Evolutionary conservation across 805 yeast species (phyloP).

Genomic region (Schizosaccharomyces cryophilus): DNA sequence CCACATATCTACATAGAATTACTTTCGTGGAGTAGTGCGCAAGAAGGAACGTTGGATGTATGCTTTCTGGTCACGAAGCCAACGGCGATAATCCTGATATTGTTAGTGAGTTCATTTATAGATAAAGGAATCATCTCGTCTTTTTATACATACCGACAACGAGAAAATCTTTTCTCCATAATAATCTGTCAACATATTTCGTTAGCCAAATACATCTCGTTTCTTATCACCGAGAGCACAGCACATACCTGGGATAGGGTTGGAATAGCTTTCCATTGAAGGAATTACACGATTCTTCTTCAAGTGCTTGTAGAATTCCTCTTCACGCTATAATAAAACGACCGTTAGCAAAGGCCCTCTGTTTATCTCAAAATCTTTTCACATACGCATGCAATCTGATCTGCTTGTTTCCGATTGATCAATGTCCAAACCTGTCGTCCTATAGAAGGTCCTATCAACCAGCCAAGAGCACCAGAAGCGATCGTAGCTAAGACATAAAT

Average conservation of each 20-base stretch:
- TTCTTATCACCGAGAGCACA: background rate
- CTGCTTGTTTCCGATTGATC: conserved; percentile 3
- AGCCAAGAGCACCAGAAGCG: conserved; percentile 53
- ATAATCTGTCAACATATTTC: conserved; percentile 27
- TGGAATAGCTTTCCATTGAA: conserved; percentile 54
- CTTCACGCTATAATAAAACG: conserved; percentile 20
- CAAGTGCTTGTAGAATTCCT: conserved; percentile 53
- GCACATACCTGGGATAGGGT: conserved; percentile 51
- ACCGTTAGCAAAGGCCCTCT: too few relatives aligned
- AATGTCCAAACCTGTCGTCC: conserved; percentile 46
- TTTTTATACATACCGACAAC: background rate
- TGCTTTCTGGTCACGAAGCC: conserved; percentile 88
- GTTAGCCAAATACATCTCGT: too few relatives aligned
- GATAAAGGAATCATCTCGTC: too few relatives aligned
- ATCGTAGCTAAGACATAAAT: conserved; percentile 53
- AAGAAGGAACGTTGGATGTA: conserved; percentile 37
- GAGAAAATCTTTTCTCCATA: conserved; percentile 90
- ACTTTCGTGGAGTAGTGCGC: background rate
- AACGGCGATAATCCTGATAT: conserved; percentile 62
- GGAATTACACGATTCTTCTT: conserved; percentile 75
- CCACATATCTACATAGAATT: background rate
- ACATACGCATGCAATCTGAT: conserved; percentile 5
- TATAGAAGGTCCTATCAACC: conserved; percentile 54
- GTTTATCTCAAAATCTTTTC: conserved; percentile 13
- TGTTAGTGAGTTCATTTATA: background rate